A percentile compares a stretch with the other conserved stretches of the same genome.
Conservation (phyloP, 2,329 filamentous ascomycete species). For the Venturia asperata region DNA sequence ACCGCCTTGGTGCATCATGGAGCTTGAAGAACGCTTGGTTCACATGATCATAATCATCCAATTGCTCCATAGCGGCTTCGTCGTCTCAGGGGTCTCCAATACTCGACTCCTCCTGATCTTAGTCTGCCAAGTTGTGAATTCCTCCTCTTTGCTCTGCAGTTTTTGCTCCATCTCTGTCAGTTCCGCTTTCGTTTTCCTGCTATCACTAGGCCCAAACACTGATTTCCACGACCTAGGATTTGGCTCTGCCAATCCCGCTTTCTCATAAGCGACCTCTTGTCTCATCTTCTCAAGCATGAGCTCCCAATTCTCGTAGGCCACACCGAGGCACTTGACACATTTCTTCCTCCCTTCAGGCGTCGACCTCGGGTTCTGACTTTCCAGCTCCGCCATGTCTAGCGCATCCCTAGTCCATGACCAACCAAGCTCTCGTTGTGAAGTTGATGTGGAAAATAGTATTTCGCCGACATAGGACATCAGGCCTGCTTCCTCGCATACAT, state of each 20-base stretch:
- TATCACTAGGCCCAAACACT: background rate
- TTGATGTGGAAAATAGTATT: slow-evolving; percentile 71
- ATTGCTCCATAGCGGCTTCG: slow-evolving; percentile 4
- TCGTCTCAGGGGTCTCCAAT: slow-evolving; percentile 3
- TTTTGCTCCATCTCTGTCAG: background rate
- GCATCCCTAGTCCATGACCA: slow-evolving; percentile 86
- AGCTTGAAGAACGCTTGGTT: background rate
- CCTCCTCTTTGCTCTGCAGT: background rate
- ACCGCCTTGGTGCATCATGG: too few relatives aligned
- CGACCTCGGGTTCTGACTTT: slow-evolving; percentile 20
- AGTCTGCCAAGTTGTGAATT: slow-evolving; percentile 5
- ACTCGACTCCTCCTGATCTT: slow-evolving; percentile 11
- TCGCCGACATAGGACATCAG: slow-evolving; percentile 89
- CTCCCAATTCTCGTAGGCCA: slow-evolving; percentile 74
- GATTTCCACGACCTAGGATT: background rate
- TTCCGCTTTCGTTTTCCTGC: background rate
- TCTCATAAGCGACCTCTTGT: background rate
- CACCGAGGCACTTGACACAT: slow-evolving; percentile 69
- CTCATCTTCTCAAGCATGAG: slow-evolving; percentile 64
- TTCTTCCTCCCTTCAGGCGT: slow-evolving; percentile 45
- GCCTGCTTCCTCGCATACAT: slow-evolving; percentile 73
- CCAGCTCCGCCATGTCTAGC: slow-evolving; percentile 65
- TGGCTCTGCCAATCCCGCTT: background rate
- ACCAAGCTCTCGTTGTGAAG: slow-evolving; percentile 53
- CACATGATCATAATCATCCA: slow-evolving; percentile 11